Base-by-base conservation (phyloP, 495 filamentous ascomycete genomes). In the Bryoglossum gracile region DNA sequence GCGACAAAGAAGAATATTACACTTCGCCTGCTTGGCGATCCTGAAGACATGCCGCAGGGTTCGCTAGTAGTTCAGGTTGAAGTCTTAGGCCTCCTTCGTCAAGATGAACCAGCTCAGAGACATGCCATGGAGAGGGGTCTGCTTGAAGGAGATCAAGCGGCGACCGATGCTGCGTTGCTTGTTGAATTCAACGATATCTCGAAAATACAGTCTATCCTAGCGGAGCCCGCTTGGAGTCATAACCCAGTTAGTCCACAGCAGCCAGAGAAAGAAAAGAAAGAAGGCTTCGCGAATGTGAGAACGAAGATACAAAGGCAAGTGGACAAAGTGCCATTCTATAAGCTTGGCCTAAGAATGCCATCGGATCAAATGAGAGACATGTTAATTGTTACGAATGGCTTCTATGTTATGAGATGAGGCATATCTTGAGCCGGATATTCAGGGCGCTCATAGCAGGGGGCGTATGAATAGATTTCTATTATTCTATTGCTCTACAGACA, bases 41-140 rank as follows among this genome's bases (percentile, higher is more conserved):
- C 78, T 24, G 72, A 72, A 8, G 59, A 59, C 0, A 46, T 57
- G 0, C 62, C 56, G 0, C 60, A 72, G 26, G 52, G 69, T 10
- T 53, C 65, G 14, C 43, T 58, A 8, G 70, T 68, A 34, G 19
- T 82, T 0, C 61, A 74, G 17, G 54, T 81, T 33, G 56, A 75
- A n/a, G 33, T 80, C 4, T 73, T 84, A 72, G 79, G 79, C 0
- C 77, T 67, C 22, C 47, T 81, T 14, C 72, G 70, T 8, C 48
- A 51, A 14, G 51, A 59, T 34, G 51, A 53, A 10, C 51, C 56
- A 2, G 6, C 11, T 13, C 56, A 51, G 13, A 43, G 51, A 11
- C 43, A 46, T 1, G 16, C 32, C 6, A 21, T 55, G 14, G 30
- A 59, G 64, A 13, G 48, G 62, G 10, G 64, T 68, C 1, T 63